Evolutionary conservation across 352 stramenopile genomes (phyloP).

Genomic region (Globisporangium echinulatum): DNA sequence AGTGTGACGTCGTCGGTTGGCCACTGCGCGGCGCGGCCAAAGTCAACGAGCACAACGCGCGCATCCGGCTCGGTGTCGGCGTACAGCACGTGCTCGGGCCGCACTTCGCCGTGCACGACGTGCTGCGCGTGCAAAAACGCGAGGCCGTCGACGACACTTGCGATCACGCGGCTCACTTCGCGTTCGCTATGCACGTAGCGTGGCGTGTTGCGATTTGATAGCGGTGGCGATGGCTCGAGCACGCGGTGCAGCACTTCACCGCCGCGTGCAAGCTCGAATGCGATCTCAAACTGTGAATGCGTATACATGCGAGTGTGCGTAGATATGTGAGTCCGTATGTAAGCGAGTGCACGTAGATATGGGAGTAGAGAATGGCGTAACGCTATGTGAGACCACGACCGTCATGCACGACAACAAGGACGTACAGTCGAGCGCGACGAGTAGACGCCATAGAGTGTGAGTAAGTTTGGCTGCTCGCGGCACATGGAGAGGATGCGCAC

Average conservation of each 20-base stretch:
- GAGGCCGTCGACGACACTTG: constrained; percentile 35
- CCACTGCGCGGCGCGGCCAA: constrained; percentile 54
- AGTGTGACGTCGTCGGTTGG: constrained; percentile 17
- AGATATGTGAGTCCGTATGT: not conserved
- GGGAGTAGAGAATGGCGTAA: not conserved
- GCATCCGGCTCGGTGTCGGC: constrained; percentile 55
- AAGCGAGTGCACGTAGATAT: not conserved
- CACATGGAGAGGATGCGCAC: constrained; percentile 45
- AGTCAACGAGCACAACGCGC: constrained; percentile 55
- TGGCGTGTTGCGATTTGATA: not conserved
- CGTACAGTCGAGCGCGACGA: constrained; percentile 25
- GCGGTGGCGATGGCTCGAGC: constrained; percentile 1
- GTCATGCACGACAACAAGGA: not conserved
- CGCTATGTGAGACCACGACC: not conserved
- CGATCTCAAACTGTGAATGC: constrained; percentile 43
- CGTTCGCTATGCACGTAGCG: constrained; percentile 33
- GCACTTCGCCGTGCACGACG: constrained; percentile 60
- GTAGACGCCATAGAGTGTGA: constrained; percentile 62
- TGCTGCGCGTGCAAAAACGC: constrained; percentile 46
- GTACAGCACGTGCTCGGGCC: constrained; percentile 72
- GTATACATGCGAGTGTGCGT: not conserved
- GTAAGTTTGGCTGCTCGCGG: constrained; percentile 48
- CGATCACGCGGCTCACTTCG: constrained; percentile 49
- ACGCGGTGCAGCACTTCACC: constrained; percentile 52
- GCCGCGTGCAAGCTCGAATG: constrained; percentile 66